A percentile compares a stretch with the other conserved stretches of the same genome.
phyloP scores from a whole-genome alignment of 176 grass and related monocot species.

The sorghum (Sorghum bicolor) region DNA sequence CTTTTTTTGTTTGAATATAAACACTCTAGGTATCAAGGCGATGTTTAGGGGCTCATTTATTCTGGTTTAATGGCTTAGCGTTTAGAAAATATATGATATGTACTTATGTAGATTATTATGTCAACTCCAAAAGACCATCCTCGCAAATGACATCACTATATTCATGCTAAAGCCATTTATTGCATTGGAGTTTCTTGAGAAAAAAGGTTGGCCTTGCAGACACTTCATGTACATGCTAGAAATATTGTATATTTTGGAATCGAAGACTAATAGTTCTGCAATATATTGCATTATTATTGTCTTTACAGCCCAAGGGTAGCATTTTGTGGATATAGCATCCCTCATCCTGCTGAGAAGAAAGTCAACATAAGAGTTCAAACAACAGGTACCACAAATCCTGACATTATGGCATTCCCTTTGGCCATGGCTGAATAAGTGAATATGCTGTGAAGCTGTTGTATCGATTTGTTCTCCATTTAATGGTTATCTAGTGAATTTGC shows the following conservation, averaged over 20 bases:
- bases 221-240: background rate
- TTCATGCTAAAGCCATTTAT: background rate
- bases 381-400: slow-evolving; percentile 45
- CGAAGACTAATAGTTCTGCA: slow-evolving; percentile 8
- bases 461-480: background rate
- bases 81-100: background rate
- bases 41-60: background rate
- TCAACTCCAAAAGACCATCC: slow-evolving; percentile 5
- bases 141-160: background rate
- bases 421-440: background rate
- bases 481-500: background rate
- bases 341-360: slow-evolving; percentile 84
- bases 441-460: background rate
- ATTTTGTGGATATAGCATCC: slow-evolving; percentile 88
- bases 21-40: background rate
- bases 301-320: slow-evolving; percentile 72
- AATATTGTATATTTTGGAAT: background rate
- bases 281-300: background rate
- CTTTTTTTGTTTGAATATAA: background rate
- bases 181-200: background rate
- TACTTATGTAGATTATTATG: background rate
- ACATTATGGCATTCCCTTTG: background rate
- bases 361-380: slow-evolving; percentile 86
- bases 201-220: background rate
- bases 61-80: background rate